Percentiles rank a stretch among this genome's conserved stretches.
These are phyloP conservation scores for Auriscalpium orientale DNA, from an alignment of 768 basidiomycete genomes.

Conservation along the genomic window DNA sequence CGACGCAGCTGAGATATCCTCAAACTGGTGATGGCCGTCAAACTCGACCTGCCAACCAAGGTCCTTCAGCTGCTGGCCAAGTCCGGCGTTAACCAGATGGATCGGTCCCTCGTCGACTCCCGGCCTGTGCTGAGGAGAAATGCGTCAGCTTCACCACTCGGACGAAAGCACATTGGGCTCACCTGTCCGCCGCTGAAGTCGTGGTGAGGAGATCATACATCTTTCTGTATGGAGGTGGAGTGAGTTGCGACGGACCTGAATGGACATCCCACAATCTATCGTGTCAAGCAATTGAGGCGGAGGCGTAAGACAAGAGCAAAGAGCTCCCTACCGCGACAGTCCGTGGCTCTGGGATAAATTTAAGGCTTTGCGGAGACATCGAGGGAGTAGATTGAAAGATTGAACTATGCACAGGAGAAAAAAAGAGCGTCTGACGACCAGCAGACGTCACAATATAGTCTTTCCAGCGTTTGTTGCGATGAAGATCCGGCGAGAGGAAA, in stretches of 20 bases:
- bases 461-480: neutral
- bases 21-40: slow-evolving; percentile 86
- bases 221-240: neutral
- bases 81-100: slow-evolving; percentile 80
- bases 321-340: slow-evolving; percentile 56
- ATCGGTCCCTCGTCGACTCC: slow-evolving; percentile 89
- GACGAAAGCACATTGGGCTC: slow-evolving; percentile 17
- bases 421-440: neutral
- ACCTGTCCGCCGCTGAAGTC: slow-evolving; percentile 58
- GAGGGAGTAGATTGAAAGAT: neutral
- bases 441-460: neutral
- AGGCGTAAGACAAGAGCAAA: neutral
- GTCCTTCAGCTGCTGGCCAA: slow-evolving; percentile 63
- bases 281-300: slow-evolving; percentile 6
- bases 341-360: slow-evolving; percentile 61
- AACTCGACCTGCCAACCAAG: slow-evolving; percentile 90
- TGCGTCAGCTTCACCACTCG: neutral
- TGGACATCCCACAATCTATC: slow-evolving; percentile 87
- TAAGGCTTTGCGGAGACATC: slow-evolving; percentile 4
- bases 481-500: neutral
- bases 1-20: slow-evolving; percentile 48
- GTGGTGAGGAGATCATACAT: slow-evolving; percentile 5
- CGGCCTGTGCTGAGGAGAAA: slow-evolving; percentile 45
- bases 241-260: slow-evolving; percentile 62
- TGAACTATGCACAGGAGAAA: neutral